These are phyloP conservation scores for Leccinellum rugosiceps DNA, from an alignment of 768 basidiomycete species.

Conservation along the genomic window DNA sequence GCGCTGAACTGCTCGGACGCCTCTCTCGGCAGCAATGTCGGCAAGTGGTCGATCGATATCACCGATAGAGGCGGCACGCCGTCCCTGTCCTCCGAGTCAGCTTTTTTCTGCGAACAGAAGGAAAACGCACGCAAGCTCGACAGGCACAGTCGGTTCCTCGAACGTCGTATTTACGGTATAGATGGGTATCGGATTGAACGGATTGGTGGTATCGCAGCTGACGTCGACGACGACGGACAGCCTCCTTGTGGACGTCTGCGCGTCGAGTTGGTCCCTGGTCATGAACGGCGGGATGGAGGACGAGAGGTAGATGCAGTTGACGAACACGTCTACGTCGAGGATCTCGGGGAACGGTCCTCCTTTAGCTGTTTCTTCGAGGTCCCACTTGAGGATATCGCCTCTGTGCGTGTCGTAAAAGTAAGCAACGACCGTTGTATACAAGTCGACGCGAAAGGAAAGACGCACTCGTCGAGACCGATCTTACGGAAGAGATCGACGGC, in stretches of 20 bases:
- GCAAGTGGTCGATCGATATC: slow-evolving; percentile 95
- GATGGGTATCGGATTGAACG: slow-evolving; percentile 95
- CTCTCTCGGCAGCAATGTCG: slow-evolving; percentile 92
- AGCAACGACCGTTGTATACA: too few species aligned
- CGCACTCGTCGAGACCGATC: slow-evolving; percentile 83
- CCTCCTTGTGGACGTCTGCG: slow-evolving; percentile 58
- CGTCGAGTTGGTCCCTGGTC: slow-evolving; percentile 62
- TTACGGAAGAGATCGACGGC: slow-evolving; percentile 95
- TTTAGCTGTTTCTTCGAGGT: slow-evolving; percentile 93
- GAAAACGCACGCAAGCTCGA: slow-evolving; percentile 67
- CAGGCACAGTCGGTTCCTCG: slow-evolving; percentile 84
- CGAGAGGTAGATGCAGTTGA: slow-evolving; percentile 99
- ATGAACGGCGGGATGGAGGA: slow-evolving; percentile 82
- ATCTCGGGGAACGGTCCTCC: slow-evolving; percentile 97
- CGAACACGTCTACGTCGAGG: slow-evolving; percentile 93
- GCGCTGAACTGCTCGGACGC: slow-evolving; percentile 94
- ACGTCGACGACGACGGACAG: slow-evolving; percentile 92
- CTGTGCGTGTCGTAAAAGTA: slow-evolving; percentile 37
- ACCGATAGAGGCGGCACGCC: slow-evolving; percentile 74
- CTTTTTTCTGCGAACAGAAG: too few species aligned
- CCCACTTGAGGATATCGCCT: slow-evolving; percentile 96
- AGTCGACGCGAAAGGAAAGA: not conserved
- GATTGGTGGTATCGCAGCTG: slow-evolving; percentile 98
- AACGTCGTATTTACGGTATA: slow-evolving; percentile 95
- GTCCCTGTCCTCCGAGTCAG: slow-evolving; percentile 34